Percentiles rank a stretch among this genome's conserved stretches.
phyloP scores from a whole-genome alignment of 805 yeast genomes.

The Maudiozyma bulderi region DNA sequence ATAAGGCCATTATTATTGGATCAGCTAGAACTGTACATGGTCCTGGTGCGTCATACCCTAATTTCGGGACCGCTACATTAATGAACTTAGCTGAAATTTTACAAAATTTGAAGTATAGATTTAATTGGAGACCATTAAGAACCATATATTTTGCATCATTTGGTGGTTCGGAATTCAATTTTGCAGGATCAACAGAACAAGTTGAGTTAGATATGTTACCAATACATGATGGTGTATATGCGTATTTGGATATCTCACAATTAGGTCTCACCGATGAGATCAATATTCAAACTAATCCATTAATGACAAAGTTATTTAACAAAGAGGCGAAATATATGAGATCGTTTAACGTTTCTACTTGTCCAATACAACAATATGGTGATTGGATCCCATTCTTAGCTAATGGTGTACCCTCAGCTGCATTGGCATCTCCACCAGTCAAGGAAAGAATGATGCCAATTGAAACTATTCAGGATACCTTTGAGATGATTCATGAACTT shows the following conservation, averaged over 20 bases:
- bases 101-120: conserved; percentile 48
- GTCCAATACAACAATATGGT: conserved; percentile 34
- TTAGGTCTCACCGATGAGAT: conserved; percentile 32
- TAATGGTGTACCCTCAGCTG: conserved; percentile 38
- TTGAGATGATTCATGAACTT: conserved; percentile 38
- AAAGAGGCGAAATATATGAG: neutral
- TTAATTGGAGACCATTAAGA: conserved; percentile 74
- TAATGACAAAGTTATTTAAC: conserved; percentile 31
- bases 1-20: conserved; percentile 63
- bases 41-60: conserved; percentile 58
- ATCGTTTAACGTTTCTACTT: conserved; percentile 10
- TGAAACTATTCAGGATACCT: conserved; percentile 58
- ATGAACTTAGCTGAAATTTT: conserved; percentile 60
- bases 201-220: conserved; percentile 43
- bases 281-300: conserved; percentile 51
- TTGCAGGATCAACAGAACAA: conserved; percentile 75
- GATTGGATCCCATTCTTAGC: conserved; percentile 58
- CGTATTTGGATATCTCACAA: conserved; percentile 60
- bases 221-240: conserved; percentile 48
- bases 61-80: conserved; percentile 63
- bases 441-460: conserved; percentile 39
- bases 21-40: conserved; percentile 71
- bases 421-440: conserved; percentile 10
- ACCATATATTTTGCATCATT: conserved; percentile 75
- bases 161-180: conserved; percentile 69